A percentile compares a stretch with the other conserved stretches of the same genome.
Conservation (phyloP, 176 grass and related monocot species). For the Aegilops longissima region DNA sequence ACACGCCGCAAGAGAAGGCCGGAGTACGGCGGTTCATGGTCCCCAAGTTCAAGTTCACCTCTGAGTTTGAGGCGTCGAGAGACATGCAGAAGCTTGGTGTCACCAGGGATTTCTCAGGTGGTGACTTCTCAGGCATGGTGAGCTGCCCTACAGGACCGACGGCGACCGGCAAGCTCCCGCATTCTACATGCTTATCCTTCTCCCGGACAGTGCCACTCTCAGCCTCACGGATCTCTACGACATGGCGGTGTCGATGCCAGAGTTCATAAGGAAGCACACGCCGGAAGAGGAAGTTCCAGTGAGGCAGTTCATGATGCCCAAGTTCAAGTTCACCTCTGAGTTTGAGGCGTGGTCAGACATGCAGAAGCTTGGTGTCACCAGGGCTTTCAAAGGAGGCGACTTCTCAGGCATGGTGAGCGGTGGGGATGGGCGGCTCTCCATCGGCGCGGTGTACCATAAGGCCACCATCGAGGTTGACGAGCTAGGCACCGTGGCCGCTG, state of each 20-base stretch:
- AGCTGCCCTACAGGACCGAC: background rate
- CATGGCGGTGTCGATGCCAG: conserved; percentile 9
- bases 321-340: conserved; percentile 37
- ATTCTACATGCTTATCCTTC: background rate
- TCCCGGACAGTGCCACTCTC: background rate
- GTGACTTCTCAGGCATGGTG: conserved; percentile 36
- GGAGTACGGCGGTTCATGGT: conserved; percentile 17
- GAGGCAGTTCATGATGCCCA: conserved; percentile 12
- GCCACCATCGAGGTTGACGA: conserved; percentile 37
- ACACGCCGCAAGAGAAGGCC: background rate
- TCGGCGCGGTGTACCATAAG: background rate
- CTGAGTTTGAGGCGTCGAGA: conserved; percentile 6
- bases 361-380: background rate
- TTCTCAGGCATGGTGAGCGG: conserved; percentile 32
- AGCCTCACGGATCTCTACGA: background rate
- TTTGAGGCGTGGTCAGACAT: conserved; percentile 14
- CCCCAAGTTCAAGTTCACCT: conserved; percentile 32
- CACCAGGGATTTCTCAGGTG: background rate
- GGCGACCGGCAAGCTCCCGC: background rate
- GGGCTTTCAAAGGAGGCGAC: conserved; percentile 2
- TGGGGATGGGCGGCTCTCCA: background rate
- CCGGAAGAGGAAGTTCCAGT: background rate
- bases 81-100: background rate
- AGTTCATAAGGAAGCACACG: conserved; percentile 21
- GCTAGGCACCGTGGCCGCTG: conserved; percentile 11